phyloP scores from a whole-genome alignment of 177 flowering plant species.

The Vitis hybrid region DNA sequence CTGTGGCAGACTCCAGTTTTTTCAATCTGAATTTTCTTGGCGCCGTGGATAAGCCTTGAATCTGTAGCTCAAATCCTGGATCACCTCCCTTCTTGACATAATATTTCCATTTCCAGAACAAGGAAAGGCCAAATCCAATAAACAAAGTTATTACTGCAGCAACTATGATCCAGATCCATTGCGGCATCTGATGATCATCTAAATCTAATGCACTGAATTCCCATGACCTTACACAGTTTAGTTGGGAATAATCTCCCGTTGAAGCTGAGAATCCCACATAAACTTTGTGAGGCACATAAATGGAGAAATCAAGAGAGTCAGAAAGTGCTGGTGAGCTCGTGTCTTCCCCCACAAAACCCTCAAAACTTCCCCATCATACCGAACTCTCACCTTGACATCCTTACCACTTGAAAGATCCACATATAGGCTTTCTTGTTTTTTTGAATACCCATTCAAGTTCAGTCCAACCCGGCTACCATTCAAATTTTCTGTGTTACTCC shows the following conservation, averaged over 20 bases:
- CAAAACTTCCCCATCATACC: conserved; percentile 30
- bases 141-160: conserved; percentile 4
- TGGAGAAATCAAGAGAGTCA: conserved; percentile 35
- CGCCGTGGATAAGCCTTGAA: conserved; percentile 26
- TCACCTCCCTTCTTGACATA: conserved; percentile 7
- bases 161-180: conserved; percentile 36
- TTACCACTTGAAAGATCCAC: conserved; percentile 20
- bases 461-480: conserved; percentile 69
- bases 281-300: conserved; percentile 31
- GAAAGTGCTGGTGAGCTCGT: conserved; percentile 21
- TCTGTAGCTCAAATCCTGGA: conserved; percentile 27
- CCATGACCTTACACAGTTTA: conserved; percentile 55
- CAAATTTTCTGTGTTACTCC: conserved; percentile 43
- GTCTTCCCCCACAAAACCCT: conserved; percentile 13
- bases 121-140: neutral
- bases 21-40: conserved; percentile 42
- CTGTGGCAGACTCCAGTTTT: conserved; percentile 50
- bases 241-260: conserved; percentile 42
- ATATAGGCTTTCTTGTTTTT: conserved; percentile 19
- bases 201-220: conserved; percentile 31
- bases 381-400: conserved; percentile 13
- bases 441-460: conserved; percentile 42
- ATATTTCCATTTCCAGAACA: conserved; percentile 4
- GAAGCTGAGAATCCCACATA: conserved; percentile 64
- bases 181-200: neutral